phyloP scores from a whole-genome alignment of 371 early-diverging fungal species.

The Capniomyces stellatus region DNA sequence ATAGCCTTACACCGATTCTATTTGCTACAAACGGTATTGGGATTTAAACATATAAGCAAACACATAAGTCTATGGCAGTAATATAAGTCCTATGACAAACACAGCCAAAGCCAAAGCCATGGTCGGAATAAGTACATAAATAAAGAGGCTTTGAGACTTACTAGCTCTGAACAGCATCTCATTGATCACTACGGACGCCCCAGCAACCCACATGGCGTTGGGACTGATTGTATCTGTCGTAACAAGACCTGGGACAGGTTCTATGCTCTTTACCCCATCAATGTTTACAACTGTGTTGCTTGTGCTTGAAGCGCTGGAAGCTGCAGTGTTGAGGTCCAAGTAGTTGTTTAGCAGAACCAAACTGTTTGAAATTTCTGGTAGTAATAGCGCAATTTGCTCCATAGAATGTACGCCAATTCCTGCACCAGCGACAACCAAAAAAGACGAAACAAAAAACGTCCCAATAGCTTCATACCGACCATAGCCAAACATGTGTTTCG shows the following conservation, averaged over 20 bases:
- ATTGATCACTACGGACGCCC: conserved; percentile 38
- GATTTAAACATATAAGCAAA: not conserved
- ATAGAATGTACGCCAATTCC: conserved; percentile 47
- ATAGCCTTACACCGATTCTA: conserved; percentile 36
- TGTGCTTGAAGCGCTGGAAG: not conserved
- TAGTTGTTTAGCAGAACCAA: not conserved
- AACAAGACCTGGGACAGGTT: too few species aligned
- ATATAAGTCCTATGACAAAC: too few species aligned
- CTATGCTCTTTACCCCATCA: too few species aligned
- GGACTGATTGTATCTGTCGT: conserved; percentile 17
- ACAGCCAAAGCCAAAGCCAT: too few species aligned
- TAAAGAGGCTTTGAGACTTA: not conserved
- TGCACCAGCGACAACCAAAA: conserved; percentile 36
- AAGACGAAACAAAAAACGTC: conserved; percentile 39
- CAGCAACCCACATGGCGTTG: conserved; percentile 54
- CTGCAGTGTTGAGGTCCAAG: not conserved
- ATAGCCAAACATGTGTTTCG: conserved; percentile 42
- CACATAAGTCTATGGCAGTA: too few species aligned
- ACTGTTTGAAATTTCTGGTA: conserved; percentile 8
- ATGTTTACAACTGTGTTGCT: too few species aligned
- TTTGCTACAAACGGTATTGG: conserved; percentile 21
- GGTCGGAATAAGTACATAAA: too few species aligned
- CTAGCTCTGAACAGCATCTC: conserved; percentile 42
- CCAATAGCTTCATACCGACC: conserved; percentile 54
- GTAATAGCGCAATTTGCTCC: conserved; percentile 26